Evolutionary conservation across 1,284 basidiomycete species (phyloP).

Genomic region (Tranzscheliella williamsii): DNA sequence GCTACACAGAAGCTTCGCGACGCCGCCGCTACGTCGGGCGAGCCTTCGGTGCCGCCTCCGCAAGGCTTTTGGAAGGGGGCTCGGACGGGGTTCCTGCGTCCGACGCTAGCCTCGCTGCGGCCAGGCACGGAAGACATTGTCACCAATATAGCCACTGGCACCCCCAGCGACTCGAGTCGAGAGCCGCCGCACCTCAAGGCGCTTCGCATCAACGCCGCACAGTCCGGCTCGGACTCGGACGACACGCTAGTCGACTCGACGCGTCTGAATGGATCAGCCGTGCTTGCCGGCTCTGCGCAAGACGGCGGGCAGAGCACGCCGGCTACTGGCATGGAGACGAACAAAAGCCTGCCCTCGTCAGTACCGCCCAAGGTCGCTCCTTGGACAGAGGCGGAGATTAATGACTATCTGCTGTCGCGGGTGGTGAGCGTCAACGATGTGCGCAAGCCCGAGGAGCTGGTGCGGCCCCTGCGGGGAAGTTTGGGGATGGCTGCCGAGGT

Average conservation of each 20-base stretch:
- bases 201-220: slow-evolving; percentile 20
- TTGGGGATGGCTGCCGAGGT: slow-evolving; percentile 37
- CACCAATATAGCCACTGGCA: not conserved
- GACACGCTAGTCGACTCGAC: slow-evolving; percentile 49
- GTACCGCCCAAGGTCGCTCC: slow-evolving; percentile 21
- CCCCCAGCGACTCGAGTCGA: slow-evolving; percentile 5
- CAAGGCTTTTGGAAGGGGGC: slow-evolving; percentile 47
- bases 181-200: slow-evolving; percentile 29
- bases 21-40: not conserved
- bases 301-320: not conserved
- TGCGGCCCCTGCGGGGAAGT: slow-evolving; percentile 33
- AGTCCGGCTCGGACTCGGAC: slow-evolving; percentile 45
- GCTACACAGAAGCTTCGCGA: slow-evolving; percentile 7
- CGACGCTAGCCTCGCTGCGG: slow-evolving; percentile 48
- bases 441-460: slow-evolving; percentile 48
- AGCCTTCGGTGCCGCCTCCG: slow-evolving; percentile 4
- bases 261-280: slow-evolving; percentile 16
- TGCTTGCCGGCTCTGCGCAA: slow-evolving; percentile 3
- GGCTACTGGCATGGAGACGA: not conserved
- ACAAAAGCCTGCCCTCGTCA: slow-evolving; percentile 13
- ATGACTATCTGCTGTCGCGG: slow-evolving; percentile 55
- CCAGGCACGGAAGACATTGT: slow-evolving; percentile 17
- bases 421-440: slow-evolving; percentile 56
- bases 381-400: slow-evolving; percentile 51
- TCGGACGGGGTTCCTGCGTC: slow-evolving; percentile 46